Evolutionary conservation across 805 yeast species (phyloP).

Genomic region (Kodamaea lidongshanica): DNA sequence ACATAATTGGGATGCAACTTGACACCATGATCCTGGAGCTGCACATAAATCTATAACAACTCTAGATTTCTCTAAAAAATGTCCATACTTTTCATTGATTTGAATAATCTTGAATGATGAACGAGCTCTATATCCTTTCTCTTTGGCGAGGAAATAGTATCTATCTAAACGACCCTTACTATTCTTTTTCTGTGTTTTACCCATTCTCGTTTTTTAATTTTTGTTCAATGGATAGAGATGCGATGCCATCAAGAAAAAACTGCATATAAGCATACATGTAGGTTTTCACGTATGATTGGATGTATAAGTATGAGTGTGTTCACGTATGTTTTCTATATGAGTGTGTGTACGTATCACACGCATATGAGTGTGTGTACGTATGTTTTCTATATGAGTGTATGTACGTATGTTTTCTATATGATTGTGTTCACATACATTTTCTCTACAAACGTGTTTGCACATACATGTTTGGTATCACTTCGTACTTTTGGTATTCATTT

Average conservation of each 20-base stretch:
- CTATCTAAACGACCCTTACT: constrained; percentile 99
- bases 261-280: not conserved
- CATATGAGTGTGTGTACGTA: not conserved
- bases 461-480: no score
- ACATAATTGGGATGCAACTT: constrained; percentile 90
- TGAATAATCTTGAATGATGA: constrained; percentile 94
- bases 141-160: constrained; percentile 93
- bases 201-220: constrained; percentile 43
- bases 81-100: constrained; percentile 94
- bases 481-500: no score
- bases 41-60: constrained; percentile 98
- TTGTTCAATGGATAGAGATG: not conserved
- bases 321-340: not conserved
- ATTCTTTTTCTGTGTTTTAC: constrained; percentile 88
- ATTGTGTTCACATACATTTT: no score
- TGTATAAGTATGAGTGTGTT: not conserved
- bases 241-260: constrained; percentile 1
- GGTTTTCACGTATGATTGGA: not conserved
- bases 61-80: constrained; percentile 86
- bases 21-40: constrained; percentile 99
- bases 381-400: no score
- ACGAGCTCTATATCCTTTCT: constrained; percentile 98
- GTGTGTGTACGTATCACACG: not conserved
- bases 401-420: no score
- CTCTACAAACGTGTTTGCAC: no score